Evolutionary conservation across 495 filamentous ascomycete species (phyloP).

Genomic region (Hyaloscypha variabilis): DNA sequence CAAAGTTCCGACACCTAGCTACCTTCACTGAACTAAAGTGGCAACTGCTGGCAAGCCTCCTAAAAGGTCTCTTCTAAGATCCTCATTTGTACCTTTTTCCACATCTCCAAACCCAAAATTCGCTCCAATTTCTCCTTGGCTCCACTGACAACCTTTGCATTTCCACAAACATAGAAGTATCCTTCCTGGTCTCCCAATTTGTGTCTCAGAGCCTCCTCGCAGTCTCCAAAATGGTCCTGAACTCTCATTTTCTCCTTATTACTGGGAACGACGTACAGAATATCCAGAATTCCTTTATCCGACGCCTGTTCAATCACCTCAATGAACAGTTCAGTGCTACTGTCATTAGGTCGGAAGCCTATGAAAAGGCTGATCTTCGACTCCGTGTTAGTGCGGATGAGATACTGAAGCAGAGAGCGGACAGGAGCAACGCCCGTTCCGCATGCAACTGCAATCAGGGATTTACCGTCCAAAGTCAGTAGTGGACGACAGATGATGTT

Average conservation of each 20-base stretch:
- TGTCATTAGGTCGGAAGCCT: not conserved
- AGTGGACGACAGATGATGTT: not conserved
- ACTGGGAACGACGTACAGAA: not conserved
- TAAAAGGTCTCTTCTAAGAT: not conserved
- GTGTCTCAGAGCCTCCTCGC: not conserved
- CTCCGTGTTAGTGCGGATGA: not conserved
- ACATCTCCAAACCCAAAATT: not conserved
- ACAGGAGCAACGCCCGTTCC: not conserved
- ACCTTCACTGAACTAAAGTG: not conserved
- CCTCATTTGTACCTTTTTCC: not conserved
- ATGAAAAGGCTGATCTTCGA: not conserved
- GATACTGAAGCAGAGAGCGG: not conserved
- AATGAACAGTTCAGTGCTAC: not conserved
- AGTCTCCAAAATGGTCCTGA: not conserved
- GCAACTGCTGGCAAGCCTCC: not conserved
- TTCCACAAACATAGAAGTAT: not conserved
- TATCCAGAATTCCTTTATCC: not conserved
- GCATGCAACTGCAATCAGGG: not conserved
- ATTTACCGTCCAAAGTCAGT: not conserved
- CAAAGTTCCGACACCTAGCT: too few species aligned
- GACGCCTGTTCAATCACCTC: not conserved
- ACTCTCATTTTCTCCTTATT: not conserved
- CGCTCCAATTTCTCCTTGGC: not conserved
- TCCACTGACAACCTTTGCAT: not conserved
- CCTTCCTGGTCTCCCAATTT: not conserved